These are phyloP conservation scores for Trifolium dubium DNA, from an alignment of 306 rosid species.

Conservation along the genomic window DNA sequence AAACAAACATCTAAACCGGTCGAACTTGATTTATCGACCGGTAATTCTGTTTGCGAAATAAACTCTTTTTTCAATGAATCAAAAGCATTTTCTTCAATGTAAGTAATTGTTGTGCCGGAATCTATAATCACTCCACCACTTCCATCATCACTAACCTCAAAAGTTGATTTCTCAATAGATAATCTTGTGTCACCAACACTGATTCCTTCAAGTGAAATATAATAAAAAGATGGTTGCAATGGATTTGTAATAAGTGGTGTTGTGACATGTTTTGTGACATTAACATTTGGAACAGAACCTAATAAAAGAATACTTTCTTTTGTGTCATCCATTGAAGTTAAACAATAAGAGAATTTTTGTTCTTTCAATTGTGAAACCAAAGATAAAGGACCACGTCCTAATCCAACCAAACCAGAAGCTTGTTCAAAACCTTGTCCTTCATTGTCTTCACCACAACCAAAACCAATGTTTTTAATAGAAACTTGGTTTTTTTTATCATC, in stretches of 20 bases:
- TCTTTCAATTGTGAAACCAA: conserved; percentile 79
- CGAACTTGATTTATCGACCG: conserved; percentile 44
- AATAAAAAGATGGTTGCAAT: conserved; percentile 73
- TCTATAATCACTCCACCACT: conserved; percentile 85
- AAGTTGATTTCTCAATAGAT: conserved; percentile 52
- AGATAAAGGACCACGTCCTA: conserved; percentile 82
- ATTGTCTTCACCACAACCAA: conserved; percentile 85
- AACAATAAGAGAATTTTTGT: conserved; percentile 75
- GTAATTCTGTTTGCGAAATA: conserved; percentile 55
- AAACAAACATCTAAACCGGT: conserved; percentile 80
- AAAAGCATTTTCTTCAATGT: conserved; percentile 57
- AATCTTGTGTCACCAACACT: conserved; percentile 64
- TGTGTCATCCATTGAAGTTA: conserved; percentile 63
- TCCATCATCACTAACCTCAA: conserved; percentile 62
- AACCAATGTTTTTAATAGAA: conserved; percentile 57
- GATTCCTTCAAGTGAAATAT: conserved; percentile 77
- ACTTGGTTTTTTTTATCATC: conserved; percentile 27
- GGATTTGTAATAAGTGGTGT: conserved; percentile 75
- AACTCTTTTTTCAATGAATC: conserved; percentile 58
- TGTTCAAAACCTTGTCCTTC: conserved; percentile 81
- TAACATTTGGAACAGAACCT: conserved; percentile 62
- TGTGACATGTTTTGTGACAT: conserved; percentile 29
- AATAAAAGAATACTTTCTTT: conserved; percentile 63
- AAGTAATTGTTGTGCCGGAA: conserved; percentile 85
- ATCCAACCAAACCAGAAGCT: conserved; percentile 79